Evolutionary conservation across 2,329 filamentous ascomycete species (phyloP).

Genomic region (Penicillium brasilianum): DNA sequence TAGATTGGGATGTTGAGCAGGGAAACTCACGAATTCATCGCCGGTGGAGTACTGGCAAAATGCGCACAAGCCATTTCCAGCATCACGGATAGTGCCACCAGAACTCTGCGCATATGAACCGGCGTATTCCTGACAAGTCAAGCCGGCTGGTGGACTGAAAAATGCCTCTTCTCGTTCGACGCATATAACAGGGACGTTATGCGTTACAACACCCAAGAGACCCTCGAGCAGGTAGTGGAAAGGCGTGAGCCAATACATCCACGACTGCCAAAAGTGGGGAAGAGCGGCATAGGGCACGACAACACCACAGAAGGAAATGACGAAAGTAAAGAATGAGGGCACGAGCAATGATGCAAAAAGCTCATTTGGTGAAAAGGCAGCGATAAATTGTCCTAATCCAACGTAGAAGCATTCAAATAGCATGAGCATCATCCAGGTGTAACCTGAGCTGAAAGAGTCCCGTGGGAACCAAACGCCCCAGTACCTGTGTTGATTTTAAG

Average conservation of each 20-base stretch:
- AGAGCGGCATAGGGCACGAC: conserved; percentile 70
- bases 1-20: not conserved
- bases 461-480: conserved; percentile 60
- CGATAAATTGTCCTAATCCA: conserved; percentile 70
- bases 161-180: conserved; percentile 61
- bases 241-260: conserved; percentile 71
- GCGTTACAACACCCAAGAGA: conserved; percentile 61
- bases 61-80: conserved; percentile 63
- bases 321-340: conserved; percentile 70
- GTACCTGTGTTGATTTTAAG: conserved; percentile 50
- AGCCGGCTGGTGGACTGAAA: conserved; percentile 63
- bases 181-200: conserved; percentile 63
- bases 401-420: conserved; percentile 70
- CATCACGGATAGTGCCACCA: conserved; percentile 66
- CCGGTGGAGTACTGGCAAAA: conserved; percentile 68
- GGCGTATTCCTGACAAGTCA: conserved; percentile 66
- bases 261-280: conserved; percentile 67
- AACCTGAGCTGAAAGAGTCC: conserved; percentile 64
- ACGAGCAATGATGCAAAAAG: conserved; percentile 69
- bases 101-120: conserved; percentile 57
- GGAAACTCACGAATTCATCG: conserved; percentile 60
- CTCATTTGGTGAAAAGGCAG: conserved; percentile 69
- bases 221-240: conserved; percentile 71
- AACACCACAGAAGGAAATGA: conserved; percentile 76
- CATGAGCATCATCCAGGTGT: conserved; percentile 67